A percentile compares a stretch with the other conserved stretches of the same genome.
Evolutionary conservation across 768 basidiomycete genomes (phyloP).

Genomic region (Boletus subparvulus): DNA sequence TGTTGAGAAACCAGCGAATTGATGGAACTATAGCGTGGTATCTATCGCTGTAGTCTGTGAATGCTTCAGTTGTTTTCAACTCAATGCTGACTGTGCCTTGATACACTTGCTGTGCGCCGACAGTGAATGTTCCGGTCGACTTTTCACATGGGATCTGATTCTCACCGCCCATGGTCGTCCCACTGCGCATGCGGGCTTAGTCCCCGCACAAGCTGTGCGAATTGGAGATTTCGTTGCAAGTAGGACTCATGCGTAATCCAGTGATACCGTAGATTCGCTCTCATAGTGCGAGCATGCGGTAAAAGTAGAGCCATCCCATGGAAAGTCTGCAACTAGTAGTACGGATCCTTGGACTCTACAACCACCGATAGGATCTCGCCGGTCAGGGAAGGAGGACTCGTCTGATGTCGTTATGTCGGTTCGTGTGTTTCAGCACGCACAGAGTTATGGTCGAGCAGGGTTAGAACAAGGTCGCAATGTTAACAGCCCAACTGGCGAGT

Average conservation of each 20-base stretch:
- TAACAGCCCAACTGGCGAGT: conserved; percentile 19
- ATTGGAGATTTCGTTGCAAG: neutral
- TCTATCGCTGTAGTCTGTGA: neutral
- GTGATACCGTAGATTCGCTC: neutral
- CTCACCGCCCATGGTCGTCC: conserved; percentile 21
- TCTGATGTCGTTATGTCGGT: conserved; percentile 3
- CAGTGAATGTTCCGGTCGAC: conserved; percentile 9
- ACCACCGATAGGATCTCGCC: neutral
- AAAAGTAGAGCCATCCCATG: neutral
- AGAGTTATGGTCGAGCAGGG: conserved; percentile 8
- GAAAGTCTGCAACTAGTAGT: neutral
- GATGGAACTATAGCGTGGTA: neutral
- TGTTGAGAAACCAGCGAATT: conserved; percentile 10
- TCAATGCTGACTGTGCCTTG: neutral
- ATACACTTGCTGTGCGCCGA: conserved; percentile 20
- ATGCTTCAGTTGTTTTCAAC: neutral
- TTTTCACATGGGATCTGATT: conserved; percentile 20
- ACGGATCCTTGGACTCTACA: neutral
- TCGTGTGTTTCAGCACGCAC: conserved; percentile 17
- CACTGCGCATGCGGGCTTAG: conserved; percentile 14
- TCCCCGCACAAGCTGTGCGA: conserved; percentile 26
- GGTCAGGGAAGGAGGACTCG: neutral
- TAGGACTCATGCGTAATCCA: neutral
- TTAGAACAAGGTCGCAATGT: conserved; percentile 28
- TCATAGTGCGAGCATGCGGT: neutral